Evolutionary conservation across 2,329 filamentous ascomycete genomes (phyloP), one percentile per base, ranked within the genome.

Genomic region (Lizonia empirigonia): DNA sequence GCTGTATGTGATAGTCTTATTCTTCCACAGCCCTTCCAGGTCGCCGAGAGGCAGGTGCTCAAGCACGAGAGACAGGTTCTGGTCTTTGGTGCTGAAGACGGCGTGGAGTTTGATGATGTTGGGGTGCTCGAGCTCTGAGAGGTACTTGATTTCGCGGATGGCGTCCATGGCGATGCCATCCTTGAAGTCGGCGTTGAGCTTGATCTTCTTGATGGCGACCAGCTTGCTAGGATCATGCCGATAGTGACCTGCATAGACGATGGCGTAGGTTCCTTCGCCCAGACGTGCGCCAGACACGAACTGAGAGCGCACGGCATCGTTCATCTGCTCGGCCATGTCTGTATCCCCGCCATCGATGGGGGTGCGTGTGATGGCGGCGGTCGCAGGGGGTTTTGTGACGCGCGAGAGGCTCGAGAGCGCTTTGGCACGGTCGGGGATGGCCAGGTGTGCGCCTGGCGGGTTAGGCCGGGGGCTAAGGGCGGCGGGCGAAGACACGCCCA

Each of bases 251-350:
- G 92, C 85, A 78, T 91, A 97, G 67, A 99, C 94, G 67, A 95
- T 87, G 71, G 94, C 94, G 73, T 99, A 99, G 58, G 94, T 97
- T 78, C 94, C 94, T 75, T 96, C 91, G 73, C 94, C 94, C 53
- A 99, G 85, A 70, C 94, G 94, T 72, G 89, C 91, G 68, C 90
- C 90, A 78, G 95, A 96, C 60, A 94, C 84, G 73, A 96, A 99
- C 79, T 94, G 96, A 61, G 84, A 82, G 74, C 91, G 91, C 67
- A 78, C 73, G 27, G 75, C 66, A 7, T 75, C 70, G 58, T 81
- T 80, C 58, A 80, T 75, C 52, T 77, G 74, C 58, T 79, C 77
- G 9, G 77, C 76, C 4, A 80, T 64, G 53, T 81, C 72, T 30
- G 63, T 56, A 26, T 52, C 49, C 15, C 55, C 60, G 13, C 60